These are phyloP conservation scores for Austroboletus novae-zelandiae DNA, from an alignment of 1,284 basidiomycete genomes.

Conservation along the genomic window DNA sequence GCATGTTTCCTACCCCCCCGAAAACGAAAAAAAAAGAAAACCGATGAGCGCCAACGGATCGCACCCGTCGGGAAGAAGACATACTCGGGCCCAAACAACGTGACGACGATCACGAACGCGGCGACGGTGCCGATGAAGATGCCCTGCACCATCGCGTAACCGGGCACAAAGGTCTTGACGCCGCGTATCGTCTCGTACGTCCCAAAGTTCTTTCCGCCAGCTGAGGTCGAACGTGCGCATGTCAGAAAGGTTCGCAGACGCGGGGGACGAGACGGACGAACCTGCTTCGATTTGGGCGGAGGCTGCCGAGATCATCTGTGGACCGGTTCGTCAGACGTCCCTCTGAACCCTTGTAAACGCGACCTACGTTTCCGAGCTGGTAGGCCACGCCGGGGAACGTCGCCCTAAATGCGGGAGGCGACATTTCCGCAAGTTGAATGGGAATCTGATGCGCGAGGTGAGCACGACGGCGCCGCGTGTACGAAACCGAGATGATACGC, in stretches of 20 bases:
- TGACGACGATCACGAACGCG: constrained; percentile 65
- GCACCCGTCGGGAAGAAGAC: constrained; percentile 29
- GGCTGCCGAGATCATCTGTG: constrained; percentile 81
- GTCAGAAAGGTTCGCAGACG: not conserved
- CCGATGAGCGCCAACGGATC: not conserved
- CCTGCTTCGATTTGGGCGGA: constrained; percentile 91
- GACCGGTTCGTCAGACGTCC: not conserved
- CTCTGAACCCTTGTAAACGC: not conserved
- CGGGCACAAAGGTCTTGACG: constrained; percentile 49
- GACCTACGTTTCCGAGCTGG: constrained; percentile 69
- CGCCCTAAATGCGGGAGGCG: constrained; percentile 90
- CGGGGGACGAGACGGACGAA: constrained; percentile 40
- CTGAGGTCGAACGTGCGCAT: constrained; percentile 31
- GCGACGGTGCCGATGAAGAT: constrained; percentile 82
- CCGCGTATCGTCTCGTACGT: constrained; percentile 53
- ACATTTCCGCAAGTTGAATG: constrained; percentile 87
- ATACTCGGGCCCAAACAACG: constrained; percentile 71
- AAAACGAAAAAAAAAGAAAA: not conserved
- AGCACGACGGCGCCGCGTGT: not conserved
- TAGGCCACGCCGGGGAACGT: constrained; percentile 92
- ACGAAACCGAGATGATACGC: constrained; percentile 1
- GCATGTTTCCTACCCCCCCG: constrained; percentile 73
- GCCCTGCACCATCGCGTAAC: constrained; percentile 86
- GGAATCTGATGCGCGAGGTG: constrained; percentile 52
- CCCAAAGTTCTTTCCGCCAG: constrained; percentile 58